Base-by-base conservation (phyloP, 2,329 filamentous ascomycete species). In the Colletotrichum sp. region DNA sequence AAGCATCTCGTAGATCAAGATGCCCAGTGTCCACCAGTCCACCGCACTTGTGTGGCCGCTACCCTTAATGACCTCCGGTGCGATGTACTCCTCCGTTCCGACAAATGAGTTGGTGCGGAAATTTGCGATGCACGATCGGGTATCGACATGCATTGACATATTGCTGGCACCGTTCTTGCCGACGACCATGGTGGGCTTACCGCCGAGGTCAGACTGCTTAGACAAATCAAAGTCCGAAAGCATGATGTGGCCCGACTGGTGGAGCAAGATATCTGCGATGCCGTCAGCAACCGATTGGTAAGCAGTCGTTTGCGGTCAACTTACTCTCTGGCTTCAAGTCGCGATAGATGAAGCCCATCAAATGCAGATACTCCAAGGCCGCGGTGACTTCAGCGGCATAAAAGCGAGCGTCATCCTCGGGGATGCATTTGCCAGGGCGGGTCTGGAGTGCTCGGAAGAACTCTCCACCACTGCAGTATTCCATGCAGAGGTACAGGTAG, bases 211-310 rank as follows among this genome's bases (percentile, higher is more conserved):
- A 8, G 97, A 99, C 86, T 99, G 97, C 86, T 99, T 99, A 12
- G 96, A 98, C 77, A 99, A 87, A 85, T 99, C 97, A 85, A 99
- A 99, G 87, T 99, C 97, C 77, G 97, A 99, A 84, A 99, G 91
- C 97, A 99, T 99, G 81, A 99, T 99, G 85, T 99, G 97, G 18
- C 97, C 97, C n/a, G 97, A 99, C 85, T 99, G 97, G 84, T 99
- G 97, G 26, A 99, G 92, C 16, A 99, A 90, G 79, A 99, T 99
- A 81, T 99, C 96, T 98, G 79, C 60, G 64, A 26, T 38, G 21
- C 55, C 30, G 67, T 72, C 73, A 77, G 69, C 74, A 77, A 26
- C 38, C 21, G 36, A 75, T 75, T 75, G 66, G 66, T 76, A 71
- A 69, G 30, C 74, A 55, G n/a, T 21, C 26, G 26, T 34, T 21